Evolutionary conservation across 345 rosid genomes (phyloP), one percentile per base, ranked within the genome.

Genomic region (Salix dunnii): DNA sequence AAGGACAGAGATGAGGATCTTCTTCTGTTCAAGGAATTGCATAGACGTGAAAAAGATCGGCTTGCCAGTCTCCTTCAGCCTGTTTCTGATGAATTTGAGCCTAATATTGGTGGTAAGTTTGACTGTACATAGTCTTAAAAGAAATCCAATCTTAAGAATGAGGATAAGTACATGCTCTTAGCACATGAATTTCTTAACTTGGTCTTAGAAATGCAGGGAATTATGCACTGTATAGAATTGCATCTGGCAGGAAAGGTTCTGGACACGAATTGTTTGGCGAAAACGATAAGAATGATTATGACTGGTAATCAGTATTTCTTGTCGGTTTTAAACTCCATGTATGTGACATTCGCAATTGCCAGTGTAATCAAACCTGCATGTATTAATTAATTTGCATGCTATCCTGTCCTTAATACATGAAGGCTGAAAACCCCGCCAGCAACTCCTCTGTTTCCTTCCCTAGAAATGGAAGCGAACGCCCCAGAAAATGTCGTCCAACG

Each of bases 341-440:
- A 5, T 36, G 71, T 21, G 36, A 4, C 66, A 4, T n/a, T 18
- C 11, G 4, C 55, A 23, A 12, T 48, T 28, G 16, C 68, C 30
- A 8, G 11, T 62, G 25, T n/a, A 4, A 7, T 63, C n/a, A 1
- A 31, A 60, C 1, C 66, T 36, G 8, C 30, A 14, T 23, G 63
- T 21, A 9, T 30, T 4, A 51, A 1, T n/a, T 38, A 7, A 5
- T 38, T 7, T 6, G 38, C 14, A 35, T 9, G 9, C 10, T 55
- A 5, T 3, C 28, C 18, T 25, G 11, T 28, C 18, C 5, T 65
- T 28, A 55, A n/a, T 33, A 40, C 66, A 36, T 75, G 71, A 67
- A 90, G 94, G 94, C 76, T 90, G 67, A 90, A 86, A 80, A 90
- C 92, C 6, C 94, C 94, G 17, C 94, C 94, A 2, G 94, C 92